These are phyloP conservation scores for Trametes cubensis DNA, from an alignment of 768 basidiomycete species.

Conservation along the genomic window DNA sequence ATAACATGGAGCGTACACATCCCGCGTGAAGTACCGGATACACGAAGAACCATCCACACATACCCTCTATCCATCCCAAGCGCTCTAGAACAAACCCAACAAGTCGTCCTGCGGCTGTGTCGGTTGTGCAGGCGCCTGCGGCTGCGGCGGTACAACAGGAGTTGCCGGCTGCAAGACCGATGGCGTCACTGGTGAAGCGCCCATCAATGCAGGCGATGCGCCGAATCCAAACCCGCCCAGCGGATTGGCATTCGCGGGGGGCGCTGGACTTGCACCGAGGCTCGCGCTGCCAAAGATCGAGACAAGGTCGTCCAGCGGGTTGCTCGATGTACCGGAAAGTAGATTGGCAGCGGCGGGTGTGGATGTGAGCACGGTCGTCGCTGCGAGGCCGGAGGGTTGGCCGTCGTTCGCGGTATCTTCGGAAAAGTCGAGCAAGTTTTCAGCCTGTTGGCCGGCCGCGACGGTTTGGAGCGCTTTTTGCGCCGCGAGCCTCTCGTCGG, in stretches of 20 bases:
- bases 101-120: conserved; percentile 53
- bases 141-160: conserved; percentile 18
- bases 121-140: conserved; percentile 27
- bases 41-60: conserved; percentile 1
- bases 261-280: conserved; percentile 32
- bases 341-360: conserved; percentile 76
- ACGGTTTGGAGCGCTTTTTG: conserved; percentile 92
- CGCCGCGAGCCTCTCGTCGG: conserved; percentile 71
- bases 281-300: conserved; percentile 78
- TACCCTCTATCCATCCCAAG: background rate
- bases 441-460: conserved; percentile 87
- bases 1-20: conserved; percentile 19
- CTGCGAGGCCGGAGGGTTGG: conserved; percentile 75
- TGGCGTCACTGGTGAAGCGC: conserved; percentile 25
- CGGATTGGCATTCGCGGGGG: conserved; percentile 25
- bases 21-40: conserved; percentile 3
- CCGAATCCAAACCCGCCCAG: conserved; percentile 35
- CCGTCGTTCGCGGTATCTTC: conserved; percentile 56
- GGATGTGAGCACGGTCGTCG: conserved; percentile 70
- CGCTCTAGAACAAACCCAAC: conserved; percentile 53
- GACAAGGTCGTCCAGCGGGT: conserved; percentile 91
- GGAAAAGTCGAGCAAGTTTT: conserved; percentile 95
- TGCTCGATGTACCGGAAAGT: conserved; percentile 77
- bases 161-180: conserved; percentile 28
- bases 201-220: conserved; percentile 26